Evolutionary conservation across 2,329 filamentous ascomycete genomes (phyloP).

Genomic region (Diaporthe sp.): DNA sequence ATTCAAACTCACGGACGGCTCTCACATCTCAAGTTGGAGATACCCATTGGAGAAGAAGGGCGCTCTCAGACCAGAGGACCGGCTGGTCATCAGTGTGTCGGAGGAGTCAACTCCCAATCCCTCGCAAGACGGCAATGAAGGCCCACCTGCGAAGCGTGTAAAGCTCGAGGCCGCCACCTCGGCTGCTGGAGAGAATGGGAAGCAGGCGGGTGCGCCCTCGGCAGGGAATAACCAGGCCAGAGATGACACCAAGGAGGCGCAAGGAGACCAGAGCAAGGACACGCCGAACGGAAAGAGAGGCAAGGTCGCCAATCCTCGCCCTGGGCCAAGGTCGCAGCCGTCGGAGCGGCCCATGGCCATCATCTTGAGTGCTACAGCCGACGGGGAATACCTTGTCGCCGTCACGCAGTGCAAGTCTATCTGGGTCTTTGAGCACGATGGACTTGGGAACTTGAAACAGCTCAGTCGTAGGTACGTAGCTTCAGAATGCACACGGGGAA

Average conservation of each 20-base stretch:
- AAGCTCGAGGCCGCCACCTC: slow-evolving; percentile 35
- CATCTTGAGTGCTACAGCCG: slow-evolving; percentile 70
- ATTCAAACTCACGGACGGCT: slow-evolving; percentile 68
- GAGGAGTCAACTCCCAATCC: slow-evolving; percentile 24
- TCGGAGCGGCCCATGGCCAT: slow-evolving; percentile 62
- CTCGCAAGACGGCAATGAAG: slow-evolving; percentile 30
- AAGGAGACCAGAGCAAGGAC: slow-evolving; percentile 39
- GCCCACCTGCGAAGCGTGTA: slow-evolving; percentile 43
- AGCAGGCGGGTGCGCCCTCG: not conserved
- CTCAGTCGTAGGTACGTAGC: slow-evolving; percentile 75
- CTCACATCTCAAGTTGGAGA: slow-evolving; percentile 71
- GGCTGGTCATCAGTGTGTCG: slow-evolving; percentile 23
- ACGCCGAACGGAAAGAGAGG: slow-evolving; percentile 41
- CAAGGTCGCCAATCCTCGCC: slow-evolving; percentile 38
- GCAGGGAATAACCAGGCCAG: not conserved
- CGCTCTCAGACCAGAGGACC: slow-evolving; percentile 34
- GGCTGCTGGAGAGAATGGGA: slow-evolving; percentile 34
- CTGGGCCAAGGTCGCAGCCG: slow-evolving; percentile 22
- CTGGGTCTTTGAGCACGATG: slow-evolving; percentile 79
- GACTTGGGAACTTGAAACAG: slow-evolving; percentile 69
- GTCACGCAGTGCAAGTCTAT: slow-evolving; percentile 93
- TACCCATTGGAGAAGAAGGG: slow-evolving; percentile 50
- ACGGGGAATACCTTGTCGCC: slow-evolving; percentile 77
- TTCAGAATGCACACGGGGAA: not conserved
- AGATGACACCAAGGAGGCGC: slow-evolving; percentile 23